Percentiles rank a stretch among this genome's conserved stretches.
Evolutionary conservation across 225 moss, liverwort and hornwort species (phyloP).

Genomic region (Lunularia cruciata): DNA sequence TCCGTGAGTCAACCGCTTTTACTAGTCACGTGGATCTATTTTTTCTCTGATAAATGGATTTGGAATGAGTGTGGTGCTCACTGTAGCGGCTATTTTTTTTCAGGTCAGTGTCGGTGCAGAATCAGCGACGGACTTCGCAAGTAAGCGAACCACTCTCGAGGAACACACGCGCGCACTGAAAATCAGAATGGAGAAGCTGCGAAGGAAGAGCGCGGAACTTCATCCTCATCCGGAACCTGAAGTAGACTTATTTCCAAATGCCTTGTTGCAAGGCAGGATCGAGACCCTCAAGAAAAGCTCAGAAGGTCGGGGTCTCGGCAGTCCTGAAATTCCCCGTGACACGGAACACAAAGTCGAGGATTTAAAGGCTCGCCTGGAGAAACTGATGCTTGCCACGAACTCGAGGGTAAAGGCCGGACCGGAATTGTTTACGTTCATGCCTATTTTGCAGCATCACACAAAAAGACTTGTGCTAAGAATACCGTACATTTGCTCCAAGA

Average conservation of each 20-base stretch:
- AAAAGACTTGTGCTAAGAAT: no score
- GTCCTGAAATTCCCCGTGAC: conserved; percentile 37
- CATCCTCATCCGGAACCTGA: conserved; percentile 7
- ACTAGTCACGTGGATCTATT: no score
- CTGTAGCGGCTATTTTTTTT: background rate
- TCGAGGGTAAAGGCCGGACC: conserved; percentile 30
- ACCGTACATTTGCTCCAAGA: no score
- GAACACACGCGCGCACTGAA: conserved; percentile 61
- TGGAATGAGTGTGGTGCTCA: background rate
- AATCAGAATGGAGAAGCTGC: conserved; percentile 64
- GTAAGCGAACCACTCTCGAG: conserved; percentile 45
- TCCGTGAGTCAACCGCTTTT: no score
- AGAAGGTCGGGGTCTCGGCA: conserved; percentile 28
- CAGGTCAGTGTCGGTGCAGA: conserved; percentile 35
- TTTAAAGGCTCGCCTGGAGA: conserved; percentile 41
- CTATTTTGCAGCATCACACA: no score
- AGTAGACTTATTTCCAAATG: background rate
- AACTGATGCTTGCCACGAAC: conserved; percentile 48
- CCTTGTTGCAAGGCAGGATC: conserved; percentile 18
- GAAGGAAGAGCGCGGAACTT: conserved; percentile 43
- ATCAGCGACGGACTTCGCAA: conserved; percentile 23
- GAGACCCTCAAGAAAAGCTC: conserved; percentile 30
- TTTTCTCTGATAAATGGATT: no score
- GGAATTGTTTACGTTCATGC: no score
- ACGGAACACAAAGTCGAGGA: conserved; percentile 40